Evolutionary conservation across 2,329 filamentous ascomycete species (phyloP).

Genomic region (Chalara sp.): DNA sequence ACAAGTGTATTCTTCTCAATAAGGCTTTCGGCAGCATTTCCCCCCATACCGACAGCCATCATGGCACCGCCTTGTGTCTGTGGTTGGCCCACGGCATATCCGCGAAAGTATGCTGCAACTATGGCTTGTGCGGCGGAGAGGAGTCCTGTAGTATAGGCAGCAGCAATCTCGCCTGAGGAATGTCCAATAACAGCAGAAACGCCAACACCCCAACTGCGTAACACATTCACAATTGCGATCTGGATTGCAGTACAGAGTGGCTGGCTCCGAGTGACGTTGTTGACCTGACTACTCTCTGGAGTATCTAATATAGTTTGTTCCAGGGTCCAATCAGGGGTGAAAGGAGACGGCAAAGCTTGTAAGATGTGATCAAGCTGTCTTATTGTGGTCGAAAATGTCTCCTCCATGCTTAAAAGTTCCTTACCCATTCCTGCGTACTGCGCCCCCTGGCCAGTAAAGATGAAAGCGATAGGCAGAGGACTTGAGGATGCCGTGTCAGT

Average conservation of each 20-base stretch:
- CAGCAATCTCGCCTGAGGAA: constrained; percentile 40
- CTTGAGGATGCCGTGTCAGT: background rate
- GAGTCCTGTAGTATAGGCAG: constrained; percentile 34
- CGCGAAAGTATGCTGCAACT: constrained; percentile 38
- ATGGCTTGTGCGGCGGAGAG: constrained; percentile 27
- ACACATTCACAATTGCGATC: constrained; percentile 34
- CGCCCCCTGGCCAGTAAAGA: background rate
- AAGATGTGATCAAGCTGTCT: no score
- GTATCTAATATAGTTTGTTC: no score
- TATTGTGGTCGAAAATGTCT: no score
- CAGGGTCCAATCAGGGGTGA: no score
- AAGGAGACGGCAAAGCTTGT: no score
- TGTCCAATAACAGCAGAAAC: constrained; percentile 36
- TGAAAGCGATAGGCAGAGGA: background rate
- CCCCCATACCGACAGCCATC: constrained; percentile 11
- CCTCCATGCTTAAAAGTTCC: no score
- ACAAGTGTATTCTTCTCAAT: background rate
- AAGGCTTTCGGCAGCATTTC: constrained; percentile 2
- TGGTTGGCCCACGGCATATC: constrained; percentile 3
- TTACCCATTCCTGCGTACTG: no score
- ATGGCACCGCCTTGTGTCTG: constrained; percentile 19
- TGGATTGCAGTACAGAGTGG: constrained; percentile 42
- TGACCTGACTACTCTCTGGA: no score
- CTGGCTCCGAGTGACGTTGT: no score
- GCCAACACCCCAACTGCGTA: constrained; percentile 34